These are phyloP conservation scores for Mortierella claussenii DNA, from an alignment of 192 early-diverging fungal genomes.

Conservation along the genomic window DNA sequence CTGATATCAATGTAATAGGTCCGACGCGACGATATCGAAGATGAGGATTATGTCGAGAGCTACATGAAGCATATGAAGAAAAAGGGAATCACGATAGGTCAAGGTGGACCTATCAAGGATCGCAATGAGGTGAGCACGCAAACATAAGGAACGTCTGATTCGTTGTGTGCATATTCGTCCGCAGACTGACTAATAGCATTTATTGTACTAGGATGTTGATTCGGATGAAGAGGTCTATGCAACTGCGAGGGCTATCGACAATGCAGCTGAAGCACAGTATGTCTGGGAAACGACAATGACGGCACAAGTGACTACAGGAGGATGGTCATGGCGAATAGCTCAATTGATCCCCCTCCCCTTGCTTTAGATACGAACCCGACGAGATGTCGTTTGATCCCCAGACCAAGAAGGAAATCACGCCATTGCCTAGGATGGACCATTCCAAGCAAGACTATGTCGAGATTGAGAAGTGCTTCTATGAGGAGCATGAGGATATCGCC, in stretches of 20 bases:
- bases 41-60: conserved; percentile 80
- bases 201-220: conserved; percentile 61
- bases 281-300: background rate
- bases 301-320: background rate
- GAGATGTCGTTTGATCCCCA: conserved; percentile 21
- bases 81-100: conserved; percentile 80
- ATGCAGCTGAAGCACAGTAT: conserved; percentile 51
- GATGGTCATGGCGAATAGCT: background rate
- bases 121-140: conserved; percentile 56
- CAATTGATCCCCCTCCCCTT: background rate
- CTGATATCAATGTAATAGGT: conserved; percentile 38
- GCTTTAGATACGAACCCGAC: conserved; percentile 25
- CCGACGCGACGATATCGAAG: conserved; percentile 74
- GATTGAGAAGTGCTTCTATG: conserved; percentile 83
- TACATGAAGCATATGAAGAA: conserved; percentile 81
- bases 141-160: too few species aligned
- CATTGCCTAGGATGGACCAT: conserved; percentile 73
- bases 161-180: too few species aligned
- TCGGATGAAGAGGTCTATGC: conserved; percentile 90
- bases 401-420: conserved; percentile 74
- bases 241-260: conserved; percentile 76
- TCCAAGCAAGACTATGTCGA: conserved; percentile 69
- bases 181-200: background rate
- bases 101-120: conserved; percentile 51
- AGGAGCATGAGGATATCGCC: conserved; percentile 82